These are phyloP conservation scores for Phytophthora aleatoria DNA, from an alignment of 352 stramenopile species.

Conservation along the genomic window DNA sequence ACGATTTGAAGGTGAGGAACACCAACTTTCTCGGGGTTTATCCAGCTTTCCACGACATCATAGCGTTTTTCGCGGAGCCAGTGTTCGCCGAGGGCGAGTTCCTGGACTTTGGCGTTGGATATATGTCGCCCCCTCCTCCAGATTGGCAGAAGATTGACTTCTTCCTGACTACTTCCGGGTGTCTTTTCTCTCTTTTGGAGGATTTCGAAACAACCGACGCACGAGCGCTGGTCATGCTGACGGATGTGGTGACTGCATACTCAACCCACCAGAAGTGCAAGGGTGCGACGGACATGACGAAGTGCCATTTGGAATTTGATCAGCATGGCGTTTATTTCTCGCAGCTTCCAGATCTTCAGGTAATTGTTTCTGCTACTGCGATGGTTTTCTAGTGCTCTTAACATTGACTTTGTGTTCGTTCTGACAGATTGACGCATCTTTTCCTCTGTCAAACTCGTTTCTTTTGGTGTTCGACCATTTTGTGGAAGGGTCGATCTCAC, in stretches of 20 bases:
- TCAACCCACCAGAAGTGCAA: conserved; percentile 68
- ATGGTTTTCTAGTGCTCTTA: not conserved
- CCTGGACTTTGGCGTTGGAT: conserved; percentile 65
- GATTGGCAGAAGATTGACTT: conserved; percentile 89
- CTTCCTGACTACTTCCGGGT: conserved; percentile 61
- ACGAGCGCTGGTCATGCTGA: conserved; percentile 77
- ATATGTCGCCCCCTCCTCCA: conserved; percentile 60
- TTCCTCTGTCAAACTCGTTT: conserved; percentile 84
- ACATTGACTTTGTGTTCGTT: conserved; percentile 10
- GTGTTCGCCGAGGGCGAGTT: conserved; percentile 53
- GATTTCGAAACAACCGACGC: conserved; percentile 74
- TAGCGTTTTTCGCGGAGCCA: conserved; percentile 70
- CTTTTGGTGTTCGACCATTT: conserved; percentile 84
- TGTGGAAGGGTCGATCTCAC: conserved; percentile 55
- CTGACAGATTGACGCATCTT: conserved; percentile 79
- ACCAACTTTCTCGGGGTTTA: conserved; percentile 83
- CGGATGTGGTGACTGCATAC: conserved; percentile 66
- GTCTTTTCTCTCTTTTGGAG: conserved; percentile 84
- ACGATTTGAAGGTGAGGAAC: conserved; percentile 73
- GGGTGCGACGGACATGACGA: conserved; percentile 64
- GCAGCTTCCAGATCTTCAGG: conserved; percentile 82
- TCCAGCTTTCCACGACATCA: conserved; percentile 60
- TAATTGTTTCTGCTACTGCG: conserved; percentile 23
- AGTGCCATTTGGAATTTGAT: conserved; percentile 83
- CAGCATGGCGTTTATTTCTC: conserved; percentile 87